Evolutionary conservation across 2,329 filamentous ascomycete species (phyloP).

Genomic region (Sclerotiophoma versabilis): DNA sequence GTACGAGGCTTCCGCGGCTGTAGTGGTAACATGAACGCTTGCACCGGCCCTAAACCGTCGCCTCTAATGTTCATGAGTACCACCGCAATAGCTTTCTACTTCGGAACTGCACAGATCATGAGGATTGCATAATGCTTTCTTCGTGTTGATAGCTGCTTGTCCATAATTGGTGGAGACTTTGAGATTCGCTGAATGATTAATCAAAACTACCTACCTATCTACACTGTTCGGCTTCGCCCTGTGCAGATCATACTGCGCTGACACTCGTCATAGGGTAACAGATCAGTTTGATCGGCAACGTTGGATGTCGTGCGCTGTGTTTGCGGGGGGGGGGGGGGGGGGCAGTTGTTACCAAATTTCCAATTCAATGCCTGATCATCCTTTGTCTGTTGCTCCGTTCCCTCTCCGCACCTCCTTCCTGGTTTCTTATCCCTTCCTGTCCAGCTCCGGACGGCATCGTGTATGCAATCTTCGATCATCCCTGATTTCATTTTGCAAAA

Average conservation of each 20-base stretch:
- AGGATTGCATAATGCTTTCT: background rate
- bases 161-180: background rate
- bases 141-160: background rate
- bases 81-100: background rate
- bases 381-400: no score
- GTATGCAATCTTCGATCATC: no score
- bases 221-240: background rate
- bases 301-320: no score
- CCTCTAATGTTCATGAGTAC: background rate
- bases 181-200: no score
- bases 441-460: no score
- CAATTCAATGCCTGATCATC: no score
- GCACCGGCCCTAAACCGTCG: background rate
- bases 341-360: no score
- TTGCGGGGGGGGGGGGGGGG: no score
- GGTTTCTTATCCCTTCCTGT: no score
- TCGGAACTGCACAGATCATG: background rate
- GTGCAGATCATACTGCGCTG: background rate
- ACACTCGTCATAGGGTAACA: background rate
- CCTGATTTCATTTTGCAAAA: no score
- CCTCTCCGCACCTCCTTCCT: no score
- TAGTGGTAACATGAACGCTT: slow-evolving; percentile 7
- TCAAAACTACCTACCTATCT: no score
- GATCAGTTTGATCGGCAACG: background rate
- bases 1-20: background rate